Evolutionary conservation across 2,329 filamentous ascomycete species (phyloP), one percentile per base, ranked within the genome.

Genomic region (Aspergillus ustus): DNA sequence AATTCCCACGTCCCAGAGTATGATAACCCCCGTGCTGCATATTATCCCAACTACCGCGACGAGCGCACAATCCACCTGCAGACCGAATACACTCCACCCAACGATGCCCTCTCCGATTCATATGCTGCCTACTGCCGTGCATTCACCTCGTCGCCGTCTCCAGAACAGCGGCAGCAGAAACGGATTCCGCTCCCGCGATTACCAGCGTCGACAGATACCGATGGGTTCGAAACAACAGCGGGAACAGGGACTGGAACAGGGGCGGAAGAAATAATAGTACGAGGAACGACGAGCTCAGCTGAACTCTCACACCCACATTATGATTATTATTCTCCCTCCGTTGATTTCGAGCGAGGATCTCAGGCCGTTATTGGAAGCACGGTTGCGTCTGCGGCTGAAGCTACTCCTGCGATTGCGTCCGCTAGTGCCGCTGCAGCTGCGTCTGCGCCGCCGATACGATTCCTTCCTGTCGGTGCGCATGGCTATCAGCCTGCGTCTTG

Each of bases 51-150:
- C 25, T 5, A 25, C 11, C 34, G 34, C 34, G 11, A 40, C 13
- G 11, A 40, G 15, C 34, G 34, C 3, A 40, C 34, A 13, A 40
- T 40, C 34, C 34, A 40, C 34, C 2, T 40, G 11, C 34, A 40
- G 15, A 40, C 34, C 13, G 34, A 40, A 40, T 40, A 40, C 34
- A 40, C 34, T 15, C 15, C 34, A 15, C 9, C 34, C 34, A 40
- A 40, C 3, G 57, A 59, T 13, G 13, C 40, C 9, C 49, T 59
- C 40, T 46, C 29, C 1, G 51, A 52, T 15, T 61, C 57, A 7
- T 68, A 66, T 13, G 62, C 63, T 17, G 62, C 64, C 5, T 66
- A 61, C 25, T 63, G 60, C 34, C 59, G 52, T 8, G 62, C 63
- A 1, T 67, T 66, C 48, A 65, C 60, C 4, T 56, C 59, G 9